A percentile compares a stretch with the other conserved stretches of the same genome.
These are phyloP conservation scores for Malus asiatica DNA, from an alignment of 306 rosid species.

Conservation along the genomic window DNA sequence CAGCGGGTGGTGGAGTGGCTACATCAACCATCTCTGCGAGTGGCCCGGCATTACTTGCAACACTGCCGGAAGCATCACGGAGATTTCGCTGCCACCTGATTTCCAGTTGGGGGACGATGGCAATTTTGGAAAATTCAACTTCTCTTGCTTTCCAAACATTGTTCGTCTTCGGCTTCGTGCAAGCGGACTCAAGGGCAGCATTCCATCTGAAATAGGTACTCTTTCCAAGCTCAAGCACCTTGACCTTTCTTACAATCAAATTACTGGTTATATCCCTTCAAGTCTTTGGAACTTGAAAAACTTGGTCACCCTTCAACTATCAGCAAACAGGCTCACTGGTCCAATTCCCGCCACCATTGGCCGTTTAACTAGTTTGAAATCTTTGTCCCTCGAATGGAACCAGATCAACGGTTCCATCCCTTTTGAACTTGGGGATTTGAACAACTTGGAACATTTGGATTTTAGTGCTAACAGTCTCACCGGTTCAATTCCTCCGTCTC, in stretches of 20 bases:
- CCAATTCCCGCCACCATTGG: too few species aligned
- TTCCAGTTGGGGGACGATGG: neutral
- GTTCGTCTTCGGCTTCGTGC: neutral
- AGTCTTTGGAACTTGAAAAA: neutral
- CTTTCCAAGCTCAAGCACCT: neutral
- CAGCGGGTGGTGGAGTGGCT: conserved; percentile 16
- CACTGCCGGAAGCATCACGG: neutral
- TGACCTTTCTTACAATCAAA: neutral
- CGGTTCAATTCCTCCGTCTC: too few species aligned
- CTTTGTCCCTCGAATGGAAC: too few species aligned
- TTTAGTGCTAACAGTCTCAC: too few species aligned
- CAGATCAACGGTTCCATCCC: too few species aligned
- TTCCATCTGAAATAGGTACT: neutral
- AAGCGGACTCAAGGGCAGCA: neutral
- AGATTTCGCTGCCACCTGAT: neutral
- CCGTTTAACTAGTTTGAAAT: too few species aligned
- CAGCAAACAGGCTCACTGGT: too few species aligned
- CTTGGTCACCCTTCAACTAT: too few species aligned
- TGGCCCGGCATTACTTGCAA: neutral
- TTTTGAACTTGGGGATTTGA: too few species aligned
- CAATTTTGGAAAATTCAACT: neutral
- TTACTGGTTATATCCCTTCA: neutral
- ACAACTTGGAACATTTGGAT: too few species aligned
- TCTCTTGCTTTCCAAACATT: neutral
- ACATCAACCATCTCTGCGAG: neutral